These are phyloP conservation scores for Wickerhamiella allomyrinae DNA, from an alignment of 805 yeast genomes.

Conservation along the genomic window DNA sequence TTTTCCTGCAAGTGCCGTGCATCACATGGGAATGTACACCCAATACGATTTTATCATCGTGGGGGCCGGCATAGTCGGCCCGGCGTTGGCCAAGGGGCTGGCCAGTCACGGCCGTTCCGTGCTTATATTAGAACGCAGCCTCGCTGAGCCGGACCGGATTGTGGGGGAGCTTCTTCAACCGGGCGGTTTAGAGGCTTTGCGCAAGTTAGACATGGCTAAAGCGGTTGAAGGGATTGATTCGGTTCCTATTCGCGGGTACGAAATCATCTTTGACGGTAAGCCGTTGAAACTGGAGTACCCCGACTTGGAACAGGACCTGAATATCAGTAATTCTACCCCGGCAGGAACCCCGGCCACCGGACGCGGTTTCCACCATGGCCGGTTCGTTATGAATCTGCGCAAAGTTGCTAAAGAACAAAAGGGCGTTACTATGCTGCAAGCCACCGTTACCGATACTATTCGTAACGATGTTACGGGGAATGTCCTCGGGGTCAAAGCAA, in stretches of 20 bases:
- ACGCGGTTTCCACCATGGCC: slow-evolving; percentile 87
- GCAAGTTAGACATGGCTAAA: slow-evolving; percentile 67
- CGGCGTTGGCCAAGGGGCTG: slow-evolving; percentile 76
- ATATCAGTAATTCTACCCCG: slow-evolving; percentile 5
- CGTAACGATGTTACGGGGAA: slow-evolving; percentile 37
- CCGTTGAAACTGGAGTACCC: slow-evolving; percentile 58
- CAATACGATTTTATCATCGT: slow-evolving; percentile 71
- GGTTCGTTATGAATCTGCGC: slow-evolving; percentile 65
- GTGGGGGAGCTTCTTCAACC: slow-evolving; percentile 98
- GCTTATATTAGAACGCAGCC: slow-evolving; percentile 66
- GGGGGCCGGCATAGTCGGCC: slow-evolving; percentile 99
- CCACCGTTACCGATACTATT: slow-evolving; percentile 59
- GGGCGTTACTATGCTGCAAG: slow-evolving; percentile 68
- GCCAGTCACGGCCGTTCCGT: slow-evolving; percentile 86
- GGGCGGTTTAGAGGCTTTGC: slow-evolving; percentile 77
- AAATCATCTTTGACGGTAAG: slow-evolving; percentile 51
- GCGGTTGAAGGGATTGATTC: slow-evolving; percentile 69
- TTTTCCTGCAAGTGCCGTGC: not conserved
- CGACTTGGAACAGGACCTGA: slow-evolving; percentile 2
- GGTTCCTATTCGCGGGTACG: slow-evolving; percentile 62
- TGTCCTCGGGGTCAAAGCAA: slow-evolving; percentile 61
- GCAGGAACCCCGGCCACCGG: slow-evolving; percentile 36
- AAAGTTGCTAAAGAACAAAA: slow-evolving; percentile 49
- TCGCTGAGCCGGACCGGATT: slow-evolving; percentile 86
- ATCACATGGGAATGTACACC: not conserved